Evolutionary conservation across 2,329 filamentous ascomycete species (phyloP), one percentile per base, ranked within the genome.

Genomic region (Scleromitrula shiraiana): DNA sequence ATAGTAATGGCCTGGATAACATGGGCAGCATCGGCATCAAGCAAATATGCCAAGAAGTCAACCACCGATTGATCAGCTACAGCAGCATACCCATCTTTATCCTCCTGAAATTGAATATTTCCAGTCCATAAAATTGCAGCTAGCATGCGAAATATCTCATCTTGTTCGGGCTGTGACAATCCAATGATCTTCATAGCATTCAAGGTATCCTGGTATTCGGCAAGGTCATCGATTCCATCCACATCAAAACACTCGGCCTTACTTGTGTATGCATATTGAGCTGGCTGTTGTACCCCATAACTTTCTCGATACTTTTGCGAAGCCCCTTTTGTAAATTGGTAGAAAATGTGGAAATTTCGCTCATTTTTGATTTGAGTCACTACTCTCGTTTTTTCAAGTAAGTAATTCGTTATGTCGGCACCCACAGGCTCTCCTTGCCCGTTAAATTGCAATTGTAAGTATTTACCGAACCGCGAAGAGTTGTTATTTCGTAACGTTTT

Each of bases 401-500:
- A 75, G 64, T 98, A 98, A 67, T 98, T 98, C 64, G 91, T 96
- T 68, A 98, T 96, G 67, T 95, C 93, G 52, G 93, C 93, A 61
- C 93, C 93, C 9, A 96, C 83, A 0, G 93, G 93, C 68, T 97
- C 91, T 56, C 91, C 91, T 55, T 87, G 80, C 32, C 76, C 66
- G 67, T 97, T 97, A 74, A 98, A 98, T 66, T 97, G 85, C 57
- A 98, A 85, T 67, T 98, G 91, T 50, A 98, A 75, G 67, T 98
- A 98, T 69, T 98, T 98, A 66, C 93, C 93, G 70, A 98, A 97
- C 47, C 93, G 83, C 40, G 91, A 97, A 10, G 91, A 97, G 72
- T 98, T 98, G 74, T 98, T 98, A 70, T 98, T 98, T 58, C 93
- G 80, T 64, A 98, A 71, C 7, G 93, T 98, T 72, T 98, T 98